Base-by-base conservation (phyloP, 164 flowering plant genomes). In the Berberis thunbergii region DNA sequence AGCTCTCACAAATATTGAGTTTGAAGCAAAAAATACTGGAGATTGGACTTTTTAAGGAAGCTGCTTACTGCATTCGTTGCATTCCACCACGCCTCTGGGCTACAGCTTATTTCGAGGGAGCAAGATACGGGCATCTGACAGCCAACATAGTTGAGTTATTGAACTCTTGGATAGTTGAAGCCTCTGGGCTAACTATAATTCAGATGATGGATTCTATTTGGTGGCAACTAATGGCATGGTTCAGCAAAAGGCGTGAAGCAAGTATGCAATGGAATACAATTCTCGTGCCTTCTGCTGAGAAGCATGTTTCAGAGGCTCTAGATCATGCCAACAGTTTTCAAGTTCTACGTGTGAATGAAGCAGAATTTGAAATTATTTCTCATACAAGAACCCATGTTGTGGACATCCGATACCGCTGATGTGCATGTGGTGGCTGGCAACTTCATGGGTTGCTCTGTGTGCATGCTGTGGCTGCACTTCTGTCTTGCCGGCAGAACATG, bases 171-270 rank as follows among this genome's bases (percentile, higher is more conserved):
- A 78, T 78, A 59, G 67, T 68, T 44, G 84, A 80, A 66, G 84
- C 84, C 13, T 77, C 84, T 9, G 84, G 81, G 3, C 77, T 80
- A 43, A 79, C 84, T 13, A 76, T 80, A 66, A 65, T 80, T 64
- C 84, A 80, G 53, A 80, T 80, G 84, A 78, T 80, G 84, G 84
- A 80, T 49, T 72, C 73, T 41, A 80, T 80, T 26, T 71, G 84
- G 1, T 62, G 84, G 62, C 84, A 78, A 62, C 62, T 80, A 43
- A 80, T 78, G 81, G 76, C 78, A 54, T 80, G 84, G 84, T 80
- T 80, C 53, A 78, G 78, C 60, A 81, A 80, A 66, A 65, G 84
- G 52, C 70, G 81, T 39, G 84, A 80, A 45, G 74, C 75, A 10
- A 76, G 84, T 52, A 78, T 74, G 79, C 79, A 75, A 62, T 80